Conservation (phyloP, 768 basidiomycete genomes). For the Daedalea quercina region DNA sequence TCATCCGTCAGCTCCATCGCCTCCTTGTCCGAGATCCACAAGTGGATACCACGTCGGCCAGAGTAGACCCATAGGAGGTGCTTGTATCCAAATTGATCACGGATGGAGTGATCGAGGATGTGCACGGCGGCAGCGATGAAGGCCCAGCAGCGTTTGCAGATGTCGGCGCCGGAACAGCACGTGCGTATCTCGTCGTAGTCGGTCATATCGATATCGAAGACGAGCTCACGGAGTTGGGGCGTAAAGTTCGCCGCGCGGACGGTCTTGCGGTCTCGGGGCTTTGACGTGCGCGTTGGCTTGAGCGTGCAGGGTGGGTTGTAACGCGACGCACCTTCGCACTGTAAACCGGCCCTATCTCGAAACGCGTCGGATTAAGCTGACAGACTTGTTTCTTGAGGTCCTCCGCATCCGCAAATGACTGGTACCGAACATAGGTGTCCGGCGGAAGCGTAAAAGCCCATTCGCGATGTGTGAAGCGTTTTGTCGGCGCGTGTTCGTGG, state of each 20-base stretch:
- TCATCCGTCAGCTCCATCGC: conserved; percentile 91
- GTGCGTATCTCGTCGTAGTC: conserved; percentile 96
- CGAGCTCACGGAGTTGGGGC: conserved; percentile 83
- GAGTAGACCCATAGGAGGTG: conserved; percentile 98
- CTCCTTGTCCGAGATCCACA: conserved; percentile 90
- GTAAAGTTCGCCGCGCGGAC: conserved; percentile 61
- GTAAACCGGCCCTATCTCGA: conserved; percentile 96
- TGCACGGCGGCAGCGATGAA: conserved; percentile 92
- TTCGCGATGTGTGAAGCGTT: conserved; percentile 88
- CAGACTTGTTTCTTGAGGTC: conserved; percentile 91
- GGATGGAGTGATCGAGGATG: conserved; percentile 71
- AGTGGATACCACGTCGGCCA: conserved; percentile 95
- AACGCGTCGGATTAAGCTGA: conserved; percentile 81
- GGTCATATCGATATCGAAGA: conserved; percentile 99
- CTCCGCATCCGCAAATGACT: conserved; percentile 78
- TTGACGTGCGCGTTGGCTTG: conserved; percentile 6
- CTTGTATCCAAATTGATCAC: conserved; percentile 86
- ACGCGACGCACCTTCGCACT: conserved; percentile 63
- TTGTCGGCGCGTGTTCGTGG: conserved; percentile 74
- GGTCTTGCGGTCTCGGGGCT: conserved; percentile 90
- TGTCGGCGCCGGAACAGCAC: conserved; percentile 86
- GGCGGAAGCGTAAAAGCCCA: conserved; percentile 90
- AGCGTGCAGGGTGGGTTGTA: neutral
- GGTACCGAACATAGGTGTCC: conserved; percentile 92
- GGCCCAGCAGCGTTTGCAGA: conserved; percentile 90